Percentiles rank a stretch among this genome's conserved stretches.
phyloP scores from a whole-genome alignment of 768 basidiomycete species.

The Termitomyces sp. region DNA sequence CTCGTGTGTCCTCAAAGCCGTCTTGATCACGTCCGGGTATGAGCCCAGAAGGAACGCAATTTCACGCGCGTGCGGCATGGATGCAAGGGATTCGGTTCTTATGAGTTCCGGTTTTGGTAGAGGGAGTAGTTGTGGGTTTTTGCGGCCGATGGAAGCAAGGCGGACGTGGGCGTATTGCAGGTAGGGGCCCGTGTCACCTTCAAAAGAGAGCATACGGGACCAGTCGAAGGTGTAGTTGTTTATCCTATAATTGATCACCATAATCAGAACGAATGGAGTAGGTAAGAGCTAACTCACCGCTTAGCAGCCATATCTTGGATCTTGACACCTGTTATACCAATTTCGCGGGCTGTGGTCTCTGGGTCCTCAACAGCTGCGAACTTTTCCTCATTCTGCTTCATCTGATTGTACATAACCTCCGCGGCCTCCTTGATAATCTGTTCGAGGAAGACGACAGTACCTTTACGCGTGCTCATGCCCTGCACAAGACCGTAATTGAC shows the following conservation, averaged over 20 bases:
- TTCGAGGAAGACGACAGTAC: constrained; percentile 92
- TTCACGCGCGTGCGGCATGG: constrained; percentile 72
- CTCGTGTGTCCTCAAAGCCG: constrained; percentile 79
- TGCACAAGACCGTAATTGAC: constrained; percentile 89
- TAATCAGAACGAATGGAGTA: neutral
- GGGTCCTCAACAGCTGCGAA: constrained; percentile 87
- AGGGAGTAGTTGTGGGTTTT: constrained; percentile 83
- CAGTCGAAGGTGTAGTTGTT: constrained; percentile 96
- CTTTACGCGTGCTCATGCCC: constrained; percentile 93
- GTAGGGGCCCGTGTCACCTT: constrained; percentile 94
- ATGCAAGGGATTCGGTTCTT: constrained; percentile 57
- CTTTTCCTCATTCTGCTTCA: constrained; percentile 92
- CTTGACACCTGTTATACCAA: constrained; percentile 94
- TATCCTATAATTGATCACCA: constrained; percentile 45
- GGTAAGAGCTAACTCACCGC: constrained; percentile 43
- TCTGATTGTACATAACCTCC: constrained; percentile 92
- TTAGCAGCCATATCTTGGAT: constrained; percentile 97
- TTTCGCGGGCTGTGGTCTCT: constrained; percentile 66
- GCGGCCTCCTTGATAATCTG: constrained; percentile 88
- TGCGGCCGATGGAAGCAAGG: constrained; percentile 83
- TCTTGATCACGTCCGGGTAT: constrained; percentile 89
- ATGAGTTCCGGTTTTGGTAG: constrained; percentile 68
- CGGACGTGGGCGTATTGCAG: constrained; percentile 97
- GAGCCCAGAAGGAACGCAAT: constrained; percentile 81
- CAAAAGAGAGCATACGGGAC: constrained; percentile 91